Conservation (phyloP, 2,329 filamentous ascomycete species). For the Dothideomycetes sp. region DNA sequence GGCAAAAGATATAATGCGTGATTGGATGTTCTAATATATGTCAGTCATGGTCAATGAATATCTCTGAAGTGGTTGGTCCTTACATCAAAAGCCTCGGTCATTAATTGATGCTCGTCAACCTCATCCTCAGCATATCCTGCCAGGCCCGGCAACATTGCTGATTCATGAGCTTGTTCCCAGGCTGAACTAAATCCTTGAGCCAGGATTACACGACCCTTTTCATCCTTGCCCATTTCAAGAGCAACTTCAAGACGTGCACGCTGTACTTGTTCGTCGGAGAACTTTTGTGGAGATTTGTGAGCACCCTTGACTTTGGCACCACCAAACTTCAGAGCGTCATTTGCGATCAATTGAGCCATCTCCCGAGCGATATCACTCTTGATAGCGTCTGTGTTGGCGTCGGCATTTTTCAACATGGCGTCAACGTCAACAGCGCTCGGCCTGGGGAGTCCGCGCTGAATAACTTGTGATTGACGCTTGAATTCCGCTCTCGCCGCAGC, state of each 20-base stretch:
- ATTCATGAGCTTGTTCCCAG: constrained; percentile 42
- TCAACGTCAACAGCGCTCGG: constrained; percentile 64
- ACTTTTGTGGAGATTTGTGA: constrained; percentile 48
- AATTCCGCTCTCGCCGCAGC: constrained; percentile 62
- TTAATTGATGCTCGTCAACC: constrained; percentile 56
- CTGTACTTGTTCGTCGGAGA: constrained; percentile 64
- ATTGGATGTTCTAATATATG: constrained; percentile 53
- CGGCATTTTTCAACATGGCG: constrained; percentile 55
- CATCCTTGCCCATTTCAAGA: constrained; percentile 51
- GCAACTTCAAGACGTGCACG: constrained; percentile 70
- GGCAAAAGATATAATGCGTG: constrained; percentile 62
- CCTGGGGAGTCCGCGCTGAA: constrained; percentile 74
- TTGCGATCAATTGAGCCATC: constrained; percentile 67
- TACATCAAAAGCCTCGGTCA: constrained; percentile 67
- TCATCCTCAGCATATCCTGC: constrained; percentile 72
- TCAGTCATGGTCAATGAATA: not conserved
- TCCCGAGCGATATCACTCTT: constrained; percentile 65
- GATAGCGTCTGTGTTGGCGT: constrained; percentile 53
- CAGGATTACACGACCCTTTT: constrained; percentile 36
- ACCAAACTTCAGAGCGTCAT: constrained; percentile 71
- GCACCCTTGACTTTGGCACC: constrained; percentile 56
- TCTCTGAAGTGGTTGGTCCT: constrained; percentile 24
- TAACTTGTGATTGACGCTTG: constrained; percentile 77
- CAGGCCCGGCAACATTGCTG: constrained; percentile 60
- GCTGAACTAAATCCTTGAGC: constrained; percentile 42